Percentiles rank a stretch among this genome's conserved stretches.
Conservation (phyloP, 345 rosid genomes). For the Orychophragmus violaceus region DNA sequence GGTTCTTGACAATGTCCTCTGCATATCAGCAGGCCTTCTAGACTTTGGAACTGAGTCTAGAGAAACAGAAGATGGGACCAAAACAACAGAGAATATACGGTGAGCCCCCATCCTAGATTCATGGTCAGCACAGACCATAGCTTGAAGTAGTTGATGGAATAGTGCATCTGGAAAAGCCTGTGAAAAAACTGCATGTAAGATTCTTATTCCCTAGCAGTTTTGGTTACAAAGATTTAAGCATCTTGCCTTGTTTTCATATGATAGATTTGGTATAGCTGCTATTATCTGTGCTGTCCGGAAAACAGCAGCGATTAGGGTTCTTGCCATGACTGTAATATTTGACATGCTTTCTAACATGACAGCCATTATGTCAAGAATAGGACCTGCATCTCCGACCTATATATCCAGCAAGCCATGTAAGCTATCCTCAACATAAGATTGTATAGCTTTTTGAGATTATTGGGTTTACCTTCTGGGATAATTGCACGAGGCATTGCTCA, state of each 20-base stretch:
- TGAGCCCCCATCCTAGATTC: constrained; percentile 69
- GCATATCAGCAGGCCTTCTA: constrained; percentile 38
- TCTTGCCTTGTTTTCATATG: constrained; percentile 65
- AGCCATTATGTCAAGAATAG: constrained; percentile 78
- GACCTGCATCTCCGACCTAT: constrained; percentile 79
- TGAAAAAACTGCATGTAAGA: constrained; percentile 11
- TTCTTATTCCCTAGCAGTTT: not conserved
- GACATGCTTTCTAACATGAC: constrained; percentile 76
- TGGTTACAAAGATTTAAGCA: not conserved
- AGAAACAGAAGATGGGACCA: constrained; percentile 64
- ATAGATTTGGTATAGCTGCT: constrained; percentile 55
- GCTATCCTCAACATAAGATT: not conserved
- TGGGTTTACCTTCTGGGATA: constrained; percentile 47
- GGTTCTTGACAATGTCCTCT: constrained; percentile 60
- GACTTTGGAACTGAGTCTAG: constrained; percentile 38
- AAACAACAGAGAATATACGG: constrained; percentile 59
- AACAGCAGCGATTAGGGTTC: constrained; percentile 54
- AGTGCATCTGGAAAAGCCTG: constrained; percentile 73
- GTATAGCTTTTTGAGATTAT: not conserved
- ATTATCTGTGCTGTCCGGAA: constrained; percentile 66
- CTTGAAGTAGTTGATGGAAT: constrained; percentile 60
- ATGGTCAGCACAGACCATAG: constrained; percentile 59
- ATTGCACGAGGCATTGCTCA: constrained; percentile 60
- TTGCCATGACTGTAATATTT: constrained; percentile 55
- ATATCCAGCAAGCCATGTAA: too few relatives aligned